phyloP scores from a whole-genome alignment of 495 filamentous ascomycete species.

The Podospora conica region DNA sequence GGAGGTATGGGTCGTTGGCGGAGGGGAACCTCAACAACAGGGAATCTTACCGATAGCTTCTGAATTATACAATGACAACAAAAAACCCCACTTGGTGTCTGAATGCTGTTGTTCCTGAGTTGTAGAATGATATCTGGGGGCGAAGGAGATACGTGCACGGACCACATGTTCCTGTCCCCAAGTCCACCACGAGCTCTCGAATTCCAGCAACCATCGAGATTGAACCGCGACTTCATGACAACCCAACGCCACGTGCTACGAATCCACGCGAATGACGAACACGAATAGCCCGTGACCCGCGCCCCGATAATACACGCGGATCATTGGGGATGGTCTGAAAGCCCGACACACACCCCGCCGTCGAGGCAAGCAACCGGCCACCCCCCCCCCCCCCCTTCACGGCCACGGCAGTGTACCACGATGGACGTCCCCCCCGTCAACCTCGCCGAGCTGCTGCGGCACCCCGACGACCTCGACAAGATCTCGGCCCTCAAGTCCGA shows the following conservation, averaged over 20 bases:
- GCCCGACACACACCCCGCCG: conserved; percentile 1
- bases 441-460: conserved; percentile 66
- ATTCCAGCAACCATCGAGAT: background rate
- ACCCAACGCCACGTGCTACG: background rate
- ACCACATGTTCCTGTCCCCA: background rate
- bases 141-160: background rate
- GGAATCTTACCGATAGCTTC: too few species aligned
- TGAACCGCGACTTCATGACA: background rate
- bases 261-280: background rate
- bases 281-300: background rate
- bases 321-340: conserved; percentile 15
- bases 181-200: background rate
- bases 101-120: too few species aligned
- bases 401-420: conserved; percentile 11
- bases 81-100: too few species aligned
- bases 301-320: background rate
- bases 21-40: background rate
- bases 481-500: conserved; percentile 83
- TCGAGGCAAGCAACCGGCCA: conserved; percentile 1
- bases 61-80: too few species aligned
- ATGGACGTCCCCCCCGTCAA: conserved; percentile 57
- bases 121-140: background rate
- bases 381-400: too few species aligned
- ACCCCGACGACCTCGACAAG: conserved; percentile 90
- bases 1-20: background rate